Evolutionary conservation across 345 rosid species (phyloP).

Genomic region (Dimocarpus longan): DNA sequence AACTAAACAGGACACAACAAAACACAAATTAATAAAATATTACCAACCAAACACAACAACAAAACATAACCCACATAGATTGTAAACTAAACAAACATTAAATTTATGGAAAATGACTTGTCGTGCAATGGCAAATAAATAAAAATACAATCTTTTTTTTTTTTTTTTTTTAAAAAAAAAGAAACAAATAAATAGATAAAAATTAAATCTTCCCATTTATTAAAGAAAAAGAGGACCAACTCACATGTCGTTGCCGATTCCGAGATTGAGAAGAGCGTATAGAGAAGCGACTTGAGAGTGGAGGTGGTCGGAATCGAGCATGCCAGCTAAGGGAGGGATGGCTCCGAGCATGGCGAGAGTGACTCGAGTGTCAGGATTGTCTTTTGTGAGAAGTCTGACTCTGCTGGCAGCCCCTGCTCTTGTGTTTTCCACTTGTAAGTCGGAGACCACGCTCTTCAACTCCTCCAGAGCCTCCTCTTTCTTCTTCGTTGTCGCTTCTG

Average conservation of each 20-base stretch:
- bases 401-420: slow-evolving; percentile 51
- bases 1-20: background rate
- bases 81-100: slow-evolving; percentile 8
- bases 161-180: too few relatives aligned
- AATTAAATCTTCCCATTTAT: background rate
- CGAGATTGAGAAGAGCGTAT: slow-evolving; percentile 89
- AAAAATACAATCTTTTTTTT: too few relatives aligned
- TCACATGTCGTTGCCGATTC: slow-evolving; percentile 87
- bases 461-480: slow-evolving; percentile 74
- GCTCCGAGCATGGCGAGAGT: slow-evolving; percentile 92
- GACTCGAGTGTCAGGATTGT: slow-evolving; percentile 65
- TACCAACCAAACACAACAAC: background rate
- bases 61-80: background rate
- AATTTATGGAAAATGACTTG: slow-evolving; percentile 46
- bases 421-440: slow-evolving; percentile 50
- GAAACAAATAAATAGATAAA: slow-evolving; percentile 1
- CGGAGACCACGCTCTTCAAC: slow-evolving; percentile 65
- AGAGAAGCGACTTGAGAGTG: slow-evolving; percentile 73
- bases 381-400: slow-evolving; percentile 75
- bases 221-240: slow-evolving; percentile 23
- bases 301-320: slow-evolving; percentile 60
- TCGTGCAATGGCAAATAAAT: slow-evolving; percentile 3
- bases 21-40: background rate
- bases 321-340: slow-evolving; percentile 86
- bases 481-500: slow-evolving; percentile 37